Base-by-base conservation (phyloP, 73 alveolate genomes). In the Paramecium sonneborni region DNA sequence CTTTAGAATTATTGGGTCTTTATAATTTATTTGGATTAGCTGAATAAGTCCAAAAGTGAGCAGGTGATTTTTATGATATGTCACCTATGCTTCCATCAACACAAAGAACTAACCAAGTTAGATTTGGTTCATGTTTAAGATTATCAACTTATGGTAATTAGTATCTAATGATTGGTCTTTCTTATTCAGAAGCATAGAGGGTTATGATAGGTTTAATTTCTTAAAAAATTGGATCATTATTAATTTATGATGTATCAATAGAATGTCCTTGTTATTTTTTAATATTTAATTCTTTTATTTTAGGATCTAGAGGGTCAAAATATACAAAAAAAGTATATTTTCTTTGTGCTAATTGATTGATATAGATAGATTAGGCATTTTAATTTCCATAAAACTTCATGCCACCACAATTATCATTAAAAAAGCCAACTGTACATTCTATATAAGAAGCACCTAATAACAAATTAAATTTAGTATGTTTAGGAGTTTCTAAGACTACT, bases 1-100 rank as follows among this genome's bases (percentile, higher is more conserved):
- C 90, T 34, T 79, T 79, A 15, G 90, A 79, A 41, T 38, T 23
- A 21, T 21, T 23, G 0, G 69, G 24, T 20, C 90, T 79, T 79
- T 79, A 21, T 21, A 38, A 79, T 23, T 38, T 44, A 30, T 57
- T 43, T 79, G 90, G 90, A 44, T 38, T 30, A 30, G 69, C 44
- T 21, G 52, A 57, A 79, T 79, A 79, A 30, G 21, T 43, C 90
- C 90, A 79, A 79, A 79, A 79, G 14, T 32, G 3, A 0, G 44
- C 55, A 15, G 90, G 90, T 37, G 76, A 41, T 6, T 46, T 79
- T 44, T 79, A 34, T 30, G 90, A 30, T 10, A 79, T 43, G 32
- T 79, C 90, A 5, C 90, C 90, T 23, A 79, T 34, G 20, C 76
- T 43, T 20, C 90, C 90, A 79, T 79, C 90, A 2, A 79, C 90